These are phyloP conservation scores for Claviceps africana DNA, from an alignment of 2,329 filamentous ascomycete genomes.

Conservation along the genomic window DNA sequence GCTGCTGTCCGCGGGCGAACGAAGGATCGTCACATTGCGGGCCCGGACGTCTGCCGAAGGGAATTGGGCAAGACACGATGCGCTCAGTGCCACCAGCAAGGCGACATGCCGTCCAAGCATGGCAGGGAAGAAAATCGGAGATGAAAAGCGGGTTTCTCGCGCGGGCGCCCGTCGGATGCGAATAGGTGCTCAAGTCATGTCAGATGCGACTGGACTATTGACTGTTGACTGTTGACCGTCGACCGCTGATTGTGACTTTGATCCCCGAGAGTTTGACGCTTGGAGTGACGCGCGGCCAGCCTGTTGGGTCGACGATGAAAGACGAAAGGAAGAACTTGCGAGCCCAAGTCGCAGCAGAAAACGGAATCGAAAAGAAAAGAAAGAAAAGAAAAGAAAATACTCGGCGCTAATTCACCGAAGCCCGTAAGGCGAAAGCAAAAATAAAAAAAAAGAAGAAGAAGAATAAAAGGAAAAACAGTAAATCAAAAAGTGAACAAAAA, in stretches of 20 bases:
- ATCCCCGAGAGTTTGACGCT: neutral
- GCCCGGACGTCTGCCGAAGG: slow-evolving; percentile 15
- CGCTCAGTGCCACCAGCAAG: slow-evolving; percentile 7
- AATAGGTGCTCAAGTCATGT: slow-evolving; percentile 1
- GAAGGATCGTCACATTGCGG: slow-evolving; percentile 39
- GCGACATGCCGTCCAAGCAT: slow-evolving; percentile 10
- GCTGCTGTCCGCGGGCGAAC: slow-evolving; percentile 46
- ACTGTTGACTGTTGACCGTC: neutral
- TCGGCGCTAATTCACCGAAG: too few species aligned
- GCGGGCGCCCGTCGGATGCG: neutral
- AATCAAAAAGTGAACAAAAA: neutral
- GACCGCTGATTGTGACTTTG: neutral
- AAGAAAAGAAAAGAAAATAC: neutral
- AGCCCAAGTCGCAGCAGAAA: neutral
- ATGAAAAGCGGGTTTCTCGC: neutral
- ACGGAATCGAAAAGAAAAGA: neutral
- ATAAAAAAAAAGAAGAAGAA: neutral
- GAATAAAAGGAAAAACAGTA: neutral
- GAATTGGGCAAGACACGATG: slow-evolving; percentile 19
- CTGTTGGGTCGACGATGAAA: neutral
- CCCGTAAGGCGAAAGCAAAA: neutral
- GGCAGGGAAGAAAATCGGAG: neutral
- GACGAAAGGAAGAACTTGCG: neutral
- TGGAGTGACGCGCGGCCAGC: neutral
- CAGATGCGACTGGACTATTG: neutral